Conservation (phyloP, 2,329 filamentous ascomycete species). For the Venturia pyrina region DNA sequence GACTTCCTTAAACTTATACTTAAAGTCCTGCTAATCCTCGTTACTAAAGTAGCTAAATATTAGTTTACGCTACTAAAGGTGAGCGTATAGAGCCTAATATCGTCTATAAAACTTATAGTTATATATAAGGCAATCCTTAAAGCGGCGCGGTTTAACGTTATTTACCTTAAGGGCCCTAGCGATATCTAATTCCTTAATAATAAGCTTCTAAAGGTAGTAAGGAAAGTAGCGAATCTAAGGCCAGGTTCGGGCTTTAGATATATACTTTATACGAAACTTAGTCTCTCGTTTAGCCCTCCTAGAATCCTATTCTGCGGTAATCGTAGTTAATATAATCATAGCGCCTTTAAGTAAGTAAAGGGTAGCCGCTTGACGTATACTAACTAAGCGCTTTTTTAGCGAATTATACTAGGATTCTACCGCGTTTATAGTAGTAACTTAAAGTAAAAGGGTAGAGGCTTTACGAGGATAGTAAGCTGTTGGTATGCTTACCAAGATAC, state of each 20-base stretch:
- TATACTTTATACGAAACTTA: background rate
- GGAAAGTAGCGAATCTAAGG: background rate
- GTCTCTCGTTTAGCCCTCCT: background rate
- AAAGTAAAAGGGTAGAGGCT: background rate
- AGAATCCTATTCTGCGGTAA: background rate
- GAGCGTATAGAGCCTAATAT: background rate
- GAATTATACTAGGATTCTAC: background rate
- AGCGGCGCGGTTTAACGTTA: background rate
- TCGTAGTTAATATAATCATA: background rate
- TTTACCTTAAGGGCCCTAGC: background rate
- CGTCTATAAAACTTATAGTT: background rate
- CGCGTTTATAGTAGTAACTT: background rate
- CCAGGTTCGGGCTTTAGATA: background rate
- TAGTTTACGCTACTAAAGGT: background rate
- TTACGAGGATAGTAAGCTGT: background rate
- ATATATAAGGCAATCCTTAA: background rate
- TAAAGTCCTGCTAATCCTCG: background rate
- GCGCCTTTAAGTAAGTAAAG: background rate
- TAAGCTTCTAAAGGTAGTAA: background rate
- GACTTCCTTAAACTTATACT: background rate
- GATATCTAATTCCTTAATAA: background rate
- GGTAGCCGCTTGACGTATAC: background rate
- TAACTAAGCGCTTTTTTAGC: background rate
- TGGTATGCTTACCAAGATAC: no score
- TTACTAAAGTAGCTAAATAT: background rate